phyloP scores from a whole-genome alignment of 2,329 filamentous ascomycete genomes.

The Neurospora sp. region DNA sequence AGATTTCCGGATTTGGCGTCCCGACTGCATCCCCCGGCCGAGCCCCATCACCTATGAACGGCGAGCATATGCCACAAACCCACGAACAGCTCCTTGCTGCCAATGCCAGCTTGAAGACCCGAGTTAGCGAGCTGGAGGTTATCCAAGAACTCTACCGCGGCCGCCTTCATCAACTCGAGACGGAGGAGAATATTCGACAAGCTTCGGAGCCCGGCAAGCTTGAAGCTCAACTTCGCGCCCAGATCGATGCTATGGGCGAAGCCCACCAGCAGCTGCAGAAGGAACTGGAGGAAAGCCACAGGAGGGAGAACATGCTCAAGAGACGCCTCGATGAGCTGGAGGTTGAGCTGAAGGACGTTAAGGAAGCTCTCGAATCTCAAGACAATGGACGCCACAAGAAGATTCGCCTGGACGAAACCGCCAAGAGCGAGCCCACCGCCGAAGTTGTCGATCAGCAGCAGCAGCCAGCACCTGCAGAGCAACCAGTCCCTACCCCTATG shows the following conservation, averaged over 20 bases:
- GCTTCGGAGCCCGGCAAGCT: slow-evolving; percentile 45
- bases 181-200: slow-evolving; percentile 44
- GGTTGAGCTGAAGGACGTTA: slow-evolving; percentile 37
- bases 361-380: slow-evolving; percentile 17
- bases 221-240: slow-evolving; percentile 45
- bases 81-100: slow-evolving; percentile 71
- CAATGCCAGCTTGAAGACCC: slow-evolving; percentile 84
- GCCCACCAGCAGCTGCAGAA: slow-evolving; percentile 39
- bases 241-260: slow-evolving; percentile 38
- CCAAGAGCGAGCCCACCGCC: neutral
- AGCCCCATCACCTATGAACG: slow-evolving; percentile 38
- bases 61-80: slow-evolving; percentile 58
- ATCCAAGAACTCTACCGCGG: slow-evolving; percentile 79
- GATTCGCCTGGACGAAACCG: slow-evolving; percentile 20
- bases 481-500: neutral
- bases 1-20: slow-evolving; percentile 40
- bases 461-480: neutral
- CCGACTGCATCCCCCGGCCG: slow-evolving; percentile 43
- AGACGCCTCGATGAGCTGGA: slow-evolving; percentile 72
- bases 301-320: slow-evolving; percentile 73
- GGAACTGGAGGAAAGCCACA: slow-evolving; percentile 66
- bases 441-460: neutral
- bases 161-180: slow-evolving; percentile 60
- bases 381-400: slow-evolving; percentile 23
- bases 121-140: slow-evolving; percentile 88